phyloP scores from a whole-genome alignment of 345 rosid species.

The Pistacia vera region DNA sequence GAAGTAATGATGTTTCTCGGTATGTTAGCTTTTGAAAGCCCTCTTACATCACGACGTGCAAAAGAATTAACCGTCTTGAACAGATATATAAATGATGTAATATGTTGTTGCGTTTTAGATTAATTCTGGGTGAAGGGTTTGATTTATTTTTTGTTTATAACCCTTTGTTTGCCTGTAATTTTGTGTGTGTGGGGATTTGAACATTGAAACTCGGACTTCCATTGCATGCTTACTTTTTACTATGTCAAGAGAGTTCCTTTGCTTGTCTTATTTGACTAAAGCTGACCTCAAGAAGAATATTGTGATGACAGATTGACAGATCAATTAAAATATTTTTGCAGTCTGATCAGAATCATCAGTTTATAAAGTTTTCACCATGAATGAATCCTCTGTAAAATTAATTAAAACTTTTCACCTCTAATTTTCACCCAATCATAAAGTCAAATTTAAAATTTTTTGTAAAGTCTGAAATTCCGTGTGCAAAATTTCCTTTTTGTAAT shows the following conservation, averaged over 20 bases:
- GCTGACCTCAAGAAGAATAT: slow-evolving; percentile 12
- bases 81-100: not conserved
- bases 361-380: not conserved
- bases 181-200: slow-evolving; percentile 13
- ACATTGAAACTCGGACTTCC: slow-evolving; percentile 6
- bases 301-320: not conserved
- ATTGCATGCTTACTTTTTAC: slow-evolving; percentile 8
- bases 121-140: slow-evolving; percentile 14
- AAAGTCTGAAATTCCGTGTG: slow-evolving; percentile 35
- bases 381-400: not conserved
- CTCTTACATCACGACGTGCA: too few relatives aligned
- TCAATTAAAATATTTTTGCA: too few relatives aligned
- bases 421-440: slow-evolving; percentile 38
- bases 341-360: not conserved
- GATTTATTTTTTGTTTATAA: not conserved
- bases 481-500: slow-evolving; percentile 40
- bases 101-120: slow-evolving; percentile 18
- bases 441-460: slow-evolving; percentile 22
- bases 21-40: slow-evolving; percentile 22
- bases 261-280: slow-evolving; percentile 12
- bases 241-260: not conserved
- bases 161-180: not conserved
- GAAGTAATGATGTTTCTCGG: not conserved
- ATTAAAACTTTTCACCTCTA: not conserved
- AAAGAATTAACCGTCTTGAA: too few relatives aligned